Evolutionary conservation across 2,329 filamentous ascomycete species (phyloP), one percentile per base, ranked within the genome.

Genomic region (Diplodia seriata): DNA sequence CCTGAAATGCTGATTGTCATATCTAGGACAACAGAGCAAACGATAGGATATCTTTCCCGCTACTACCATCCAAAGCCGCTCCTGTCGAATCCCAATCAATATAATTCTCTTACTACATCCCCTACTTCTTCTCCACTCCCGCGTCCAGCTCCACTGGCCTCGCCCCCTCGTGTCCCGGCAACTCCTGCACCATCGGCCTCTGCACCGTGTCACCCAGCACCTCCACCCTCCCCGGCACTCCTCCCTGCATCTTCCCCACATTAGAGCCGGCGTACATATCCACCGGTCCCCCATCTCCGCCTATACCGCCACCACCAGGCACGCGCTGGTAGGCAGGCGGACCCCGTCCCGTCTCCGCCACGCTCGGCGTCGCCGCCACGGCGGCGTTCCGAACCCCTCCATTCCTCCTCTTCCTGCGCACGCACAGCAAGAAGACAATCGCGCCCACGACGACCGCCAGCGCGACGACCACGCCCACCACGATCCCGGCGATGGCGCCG

Each of bases 111-210:
- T 18, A 38, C 33, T 55, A 55, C 15, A 1, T 8, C 7, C 8
- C 6, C 31, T 33, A 33, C 29, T 36, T 59, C 55, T 43, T 59
- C 20, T 57, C 36, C 12, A 8, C 23, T 7, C 53, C 53, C 29
- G 36, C 20, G 29, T 59, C 23, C 55, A 59, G 9, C 55, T 59
- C 55, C 55, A 47, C 50, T 9, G 23, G 50, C 50, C 23, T 26
- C 12, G 5, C 9, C 50, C 9, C 11, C 14, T 53, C 50, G 15
- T 29, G 15, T 5, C 50, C 50, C 4, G 50, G 50, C 4, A 53
- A 53, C 20, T 53, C 50, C 50, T 53, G 50, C 5, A 53, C 50
- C 50, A 7, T 36, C 9, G 36, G 54, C 33, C n/a, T 36, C 33
- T n/a, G 33, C 31, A 4, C 7, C n/a, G 11, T 56, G 36, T 26